These are phyloP conservation scores for Fusarium pilosicola DNA, from an alignment of 2,329 filamentous ascomycete genomes.

Conservation along the genomic window DNA sequence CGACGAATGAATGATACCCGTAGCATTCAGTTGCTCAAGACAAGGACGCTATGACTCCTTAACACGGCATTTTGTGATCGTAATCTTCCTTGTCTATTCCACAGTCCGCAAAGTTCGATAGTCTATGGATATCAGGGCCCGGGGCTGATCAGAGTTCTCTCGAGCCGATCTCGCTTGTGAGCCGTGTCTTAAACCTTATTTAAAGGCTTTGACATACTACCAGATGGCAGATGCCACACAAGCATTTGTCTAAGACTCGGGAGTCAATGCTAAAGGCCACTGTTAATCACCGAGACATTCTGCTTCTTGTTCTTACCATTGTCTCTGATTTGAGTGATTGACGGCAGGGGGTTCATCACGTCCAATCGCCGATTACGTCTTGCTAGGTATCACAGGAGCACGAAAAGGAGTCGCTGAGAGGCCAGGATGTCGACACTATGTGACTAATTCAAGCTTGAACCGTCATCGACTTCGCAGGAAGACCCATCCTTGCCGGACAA, in stretches of 20 bases:
- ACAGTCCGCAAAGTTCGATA: not conserved
- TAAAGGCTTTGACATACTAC: not conserved
- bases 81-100: not conserved
- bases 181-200: conserved; percentile 6
- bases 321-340: conserved; percentile 3
- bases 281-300: conserved; percentile 6
- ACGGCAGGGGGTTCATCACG: not conserved
- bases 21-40: not conserved
- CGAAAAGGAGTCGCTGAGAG: not conserved
- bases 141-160: not conserved
- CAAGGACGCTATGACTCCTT: not conserved
- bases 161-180: not conserved
- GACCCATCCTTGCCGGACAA: conserved; percentile 4
- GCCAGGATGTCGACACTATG: not conserved
- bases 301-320: not conserved
- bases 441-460: not conserved
- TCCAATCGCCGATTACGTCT: not conserved
- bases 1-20: conserved; percentile 19
- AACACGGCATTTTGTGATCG: not conserved
- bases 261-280: not conserved
- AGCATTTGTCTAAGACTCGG: conserved; percentile 7
- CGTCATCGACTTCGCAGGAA: conserved; percentile 9
- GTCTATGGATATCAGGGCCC: not conserved
- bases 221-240: not conserved
- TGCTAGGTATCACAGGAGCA: not conserved